Percentiles rank a stretch among this genome's conserved stretches.
Conservation (phyloP, 106 monocot genomes). For the Apostasia ramifera region DNA sequence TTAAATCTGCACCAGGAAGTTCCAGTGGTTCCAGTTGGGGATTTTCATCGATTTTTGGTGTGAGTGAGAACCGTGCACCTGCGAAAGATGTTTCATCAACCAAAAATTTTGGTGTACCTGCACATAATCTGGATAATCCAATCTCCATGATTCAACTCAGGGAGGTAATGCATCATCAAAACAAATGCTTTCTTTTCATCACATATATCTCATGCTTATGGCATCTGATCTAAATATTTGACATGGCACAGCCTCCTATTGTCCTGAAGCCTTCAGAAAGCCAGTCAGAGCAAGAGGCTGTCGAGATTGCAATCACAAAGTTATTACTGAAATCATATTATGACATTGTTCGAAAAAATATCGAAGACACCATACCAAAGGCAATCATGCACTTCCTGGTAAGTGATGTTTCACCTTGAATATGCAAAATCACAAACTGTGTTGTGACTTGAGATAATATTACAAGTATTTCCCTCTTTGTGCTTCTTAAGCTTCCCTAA, state of each 20-base stretch:
- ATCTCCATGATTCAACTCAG: constrained; percentile 62
- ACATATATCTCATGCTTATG: neutral
- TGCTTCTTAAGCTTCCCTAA: no score
- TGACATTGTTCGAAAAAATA: constrained; percentile 91
- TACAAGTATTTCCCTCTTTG: no score
- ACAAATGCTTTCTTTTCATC: neutral
- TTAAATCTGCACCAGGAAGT: constrained; percentile 33
- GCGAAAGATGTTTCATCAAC: constrained; percentile 35
- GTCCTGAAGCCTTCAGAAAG: constrained; percentile 80
- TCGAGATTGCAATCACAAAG: constrained; percentile 85
- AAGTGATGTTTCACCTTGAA: constrained; percentile 6
- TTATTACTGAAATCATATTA: constrained; percentile 86
- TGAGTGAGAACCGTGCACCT: constrained; percentile 52
- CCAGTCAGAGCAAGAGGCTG: constrained; percentile 69
- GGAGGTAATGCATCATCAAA: constrained; percentile 46
- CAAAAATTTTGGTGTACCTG: constrained; percentile 28
- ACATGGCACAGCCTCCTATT: constrained; percentile 53
- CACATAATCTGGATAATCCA: constrained; percentile 42
- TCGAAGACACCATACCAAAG: constrained; percentile 90
- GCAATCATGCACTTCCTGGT: constrained; percentile 99
- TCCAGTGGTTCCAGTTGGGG: constrained; percentile 71
- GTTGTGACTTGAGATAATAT: no score
- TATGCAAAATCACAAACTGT: neutral
- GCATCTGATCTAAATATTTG: neutral
- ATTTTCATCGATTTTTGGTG: constrained; percentile 79